These are phyloP conservation scores for Irpex sp. DNA, from an alignment of 1,284 basidiomycete genomes.

Conservation along the genomic window DNA sequence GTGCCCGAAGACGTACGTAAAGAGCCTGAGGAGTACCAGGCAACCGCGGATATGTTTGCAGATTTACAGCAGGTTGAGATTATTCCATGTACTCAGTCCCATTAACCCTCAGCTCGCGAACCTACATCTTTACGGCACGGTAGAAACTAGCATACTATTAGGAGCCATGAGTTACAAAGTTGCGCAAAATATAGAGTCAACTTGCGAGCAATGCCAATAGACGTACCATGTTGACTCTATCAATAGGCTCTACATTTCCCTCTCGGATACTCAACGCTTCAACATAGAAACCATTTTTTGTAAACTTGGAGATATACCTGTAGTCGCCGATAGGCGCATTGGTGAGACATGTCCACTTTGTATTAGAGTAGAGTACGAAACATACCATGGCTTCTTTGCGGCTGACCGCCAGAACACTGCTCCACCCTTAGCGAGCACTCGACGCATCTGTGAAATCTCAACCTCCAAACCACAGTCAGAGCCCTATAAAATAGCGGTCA, in stretches of 20 bases:
- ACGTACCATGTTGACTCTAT: slow-evolving; percentile 15
- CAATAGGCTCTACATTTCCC: slow-evolving; percentile 6
- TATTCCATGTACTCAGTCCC: not conserved
- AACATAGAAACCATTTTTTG: slow-evolving; percentile 8
- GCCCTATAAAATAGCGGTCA: not conserved
- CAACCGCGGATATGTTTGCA: no score
- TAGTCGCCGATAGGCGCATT: not conserved
- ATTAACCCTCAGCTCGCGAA: not conserved
- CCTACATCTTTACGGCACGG: slow-evolving; percentile 11
- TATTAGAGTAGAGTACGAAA: not conserved
- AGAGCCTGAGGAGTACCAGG: no score
- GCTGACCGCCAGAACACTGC: slow-evolving; percentile 13
- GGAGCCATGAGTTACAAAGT: not conserved
- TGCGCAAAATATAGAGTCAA: not conserved
- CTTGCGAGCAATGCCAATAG: not conserved
- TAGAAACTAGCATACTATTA: slow-evolving; percentile 14
- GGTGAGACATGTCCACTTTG: not conserved
- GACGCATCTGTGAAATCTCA: slow-evolving; percentile 13
- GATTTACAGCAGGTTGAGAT: no score
- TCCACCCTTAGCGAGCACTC: slow-evolving; percentile 9
- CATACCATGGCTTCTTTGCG: slow-evolving; percentile 12
- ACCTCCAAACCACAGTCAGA: slow-evolving; percentile 5
- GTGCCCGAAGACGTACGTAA: no score
- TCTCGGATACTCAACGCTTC: slow-evolving; percentile 10
- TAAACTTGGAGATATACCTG: slow-evolving; percentile 13